These are phyloP conservation scores for Cystobasidium onofrii DNA, from an alignment of 768 basidiomycete genomes.

Conservation along the genomic window DNA sequence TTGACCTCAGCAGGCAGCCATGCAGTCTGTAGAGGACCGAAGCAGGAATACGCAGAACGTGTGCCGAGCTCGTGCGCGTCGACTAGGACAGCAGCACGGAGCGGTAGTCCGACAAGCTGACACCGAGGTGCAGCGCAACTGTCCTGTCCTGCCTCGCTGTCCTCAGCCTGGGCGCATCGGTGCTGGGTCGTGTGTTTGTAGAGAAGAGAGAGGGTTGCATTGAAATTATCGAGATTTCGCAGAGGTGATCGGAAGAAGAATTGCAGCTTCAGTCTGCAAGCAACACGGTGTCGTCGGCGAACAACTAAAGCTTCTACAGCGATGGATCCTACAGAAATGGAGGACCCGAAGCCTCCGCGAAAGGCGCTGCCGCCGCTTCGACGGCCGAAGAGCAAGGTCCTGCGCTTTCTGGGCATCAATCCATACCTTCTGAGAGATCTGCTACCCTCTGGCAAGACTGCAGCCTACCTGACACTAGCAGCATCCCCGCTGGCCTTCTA, in stretches of 20 bases:
- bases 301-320: neutral
- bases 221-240: conserved; percentile 2
- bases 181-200: neutral
- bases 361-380: neutral
- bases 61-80: neutral
- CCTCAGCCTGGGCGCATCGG: conserved; percentile 2
- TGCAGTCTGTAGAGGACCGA: conserved; percentile 12
- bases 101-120: neutral
- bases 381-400: conserved; percentile 10
- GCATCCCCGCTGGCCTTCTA: conserved; percentile 47
- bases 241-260: neutral
- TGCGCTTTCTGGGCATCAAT: conserved; percentile 27
- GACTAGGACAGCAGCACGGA: neutral
- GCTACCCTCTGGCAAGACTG: conserved; percentile 18
- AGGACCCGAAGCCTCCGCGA: neutral
- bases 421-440: conserved; percentile 9
- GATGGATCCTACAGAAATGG: neutral
- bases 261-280: neutral
- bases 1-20: neutral
- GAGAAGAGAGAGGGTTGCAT: neutral
- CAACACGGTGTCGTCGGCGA: neutral
- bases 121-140: neutral
- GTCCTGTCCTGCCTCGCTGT: conserved; percentile 3
- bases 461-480: conserved; percentile 17
- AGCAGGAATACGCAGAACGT: neutral